phyloP scores from a whole-genome alignment of 2,329 filamentous ascomycete species.

The Aplosporella prunicola region DNA sequence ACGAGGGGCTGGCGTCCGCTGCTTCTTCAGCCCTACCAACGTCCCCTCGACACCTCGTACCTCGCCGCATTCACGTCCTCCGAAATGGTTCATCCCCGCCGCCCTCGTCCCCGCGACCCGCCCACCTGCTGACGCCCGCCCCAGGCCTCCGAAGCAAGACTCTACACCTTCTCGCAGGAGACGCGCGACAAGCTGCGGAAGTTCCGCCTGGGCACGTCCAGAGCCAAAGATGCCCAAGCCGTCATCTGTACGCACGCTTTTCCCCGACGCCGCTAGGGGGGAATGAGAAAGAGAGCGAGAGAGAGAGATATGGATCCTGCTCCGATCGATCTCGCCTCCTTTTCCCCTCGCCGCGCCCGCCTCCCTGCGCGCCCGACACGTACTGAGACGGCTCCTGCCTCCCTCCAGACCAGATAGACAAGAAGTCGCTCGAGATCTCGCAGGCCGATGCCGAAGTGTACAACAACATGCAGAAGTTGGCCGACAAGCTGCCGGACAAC shows the following conservation, averaged over 20 bases:
- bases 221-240: constrained; percentile 77
- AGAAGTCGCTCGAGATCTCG: constrained; percentile 79
- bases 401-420: constrained; percentile 75
- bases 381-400: background rate
- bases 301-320: no score
- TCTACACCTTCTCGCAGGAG: constrained; percentile 88
- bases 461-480: constrained; percentile 68
- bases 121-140: constrained; percentile 4
- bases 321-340: constrained; percentile 7
- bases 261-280: no score
- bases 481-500: constrained; percentile 85
- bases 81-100: background rate
- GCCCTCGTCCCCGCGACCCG: constrained; percentile 3
- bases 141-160: constrained; percentile 66
- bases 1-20: no score
- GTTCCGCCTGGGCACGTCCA: constrained; percentile 84
- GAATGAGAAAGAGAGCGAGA: no score
- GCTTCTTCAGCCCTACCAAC: no score
- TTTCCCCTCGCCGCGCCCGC: no score
- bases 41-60: no score
- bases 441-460: constrained; percentile 75
- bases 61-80: no score
- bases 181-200: constrained; percentile 86
- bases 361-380: no score
- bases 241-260: constrained; percentile 70